phyloP scores from a whole-genome alignment of 192 early-diverging fungal species.

The Gaertneriomyces sp. region DNA sequence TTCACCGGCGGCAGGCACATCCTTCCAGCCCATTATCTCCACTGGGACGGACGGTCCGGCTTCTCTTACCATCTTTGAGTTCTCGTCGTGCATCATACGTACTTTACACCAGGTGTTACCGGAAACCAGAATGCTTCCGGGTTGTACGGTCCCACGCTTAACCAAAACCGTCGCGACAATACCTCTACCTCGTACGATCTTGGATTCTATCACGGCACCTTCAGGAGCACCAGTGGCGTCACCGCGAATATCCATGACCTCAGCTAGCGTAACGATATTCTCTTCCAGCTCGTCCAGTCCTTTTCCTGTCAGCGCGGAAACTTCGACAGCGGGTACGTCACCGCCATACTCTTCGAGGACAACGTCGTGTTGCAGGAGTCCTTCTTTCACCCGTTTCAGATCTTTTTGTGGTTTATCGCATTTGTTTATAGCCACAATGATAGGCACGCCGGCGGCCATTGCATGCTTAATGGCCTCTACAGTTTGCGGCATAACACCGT shows the following conservation, averaged over 20 bases:
- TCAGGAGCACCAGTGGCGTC: constrained; percentile 76
- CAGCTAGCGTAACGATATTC: constrained; percentile 78
- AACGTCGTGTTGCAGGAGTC: constrained; percentile 72
- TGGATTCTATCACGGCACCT: constrained; percentile 83
- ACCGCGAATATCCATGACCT: constrained; percentile 83
- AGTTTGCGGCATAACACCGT: constrained; percentile 98
- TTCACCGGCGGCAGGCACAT: constrained; percentile 86
- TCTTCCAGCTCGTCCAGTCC: constrained; percentile 88
- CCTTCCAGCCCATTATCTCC: constrained; percentile 89
- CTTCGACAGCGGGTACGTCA: constrained; percentile 85
- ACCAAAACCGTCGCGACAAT: constrained; percentile 86
- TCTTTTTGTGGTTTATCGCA: constrained; percentile 82
- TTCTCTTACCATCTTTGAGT: constrained; percentile 62
- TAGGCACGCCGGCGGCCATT: constrained; percentile 72
- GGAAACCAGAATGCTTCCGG: constrained; percentile 77
- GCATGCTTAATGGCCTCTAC: constrained; percentile 93
- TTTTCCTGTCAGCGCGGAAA: constrained; percentile 82
- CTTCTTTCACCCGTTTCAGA: constrained; percentile 50
- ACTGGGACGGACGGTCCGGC: constrained; percentile 85
- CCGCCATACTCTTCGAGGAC: constrained; percentile 88
- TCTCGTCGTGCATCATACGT: constrained; percentile 75
- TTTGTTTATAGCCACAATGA: constrained; percentile 97
- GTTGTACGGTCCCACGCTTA: constrained; percentile 77
- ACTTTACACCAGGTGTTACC: constrained; percentile 87
- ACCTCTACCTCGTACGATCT: constrained; percentile 78